These are phyloP conservation scores for Lathyrus tuberosus DNA, from an alignment of 306 rosid genomes.

Conservation along the genomic window DNA sequence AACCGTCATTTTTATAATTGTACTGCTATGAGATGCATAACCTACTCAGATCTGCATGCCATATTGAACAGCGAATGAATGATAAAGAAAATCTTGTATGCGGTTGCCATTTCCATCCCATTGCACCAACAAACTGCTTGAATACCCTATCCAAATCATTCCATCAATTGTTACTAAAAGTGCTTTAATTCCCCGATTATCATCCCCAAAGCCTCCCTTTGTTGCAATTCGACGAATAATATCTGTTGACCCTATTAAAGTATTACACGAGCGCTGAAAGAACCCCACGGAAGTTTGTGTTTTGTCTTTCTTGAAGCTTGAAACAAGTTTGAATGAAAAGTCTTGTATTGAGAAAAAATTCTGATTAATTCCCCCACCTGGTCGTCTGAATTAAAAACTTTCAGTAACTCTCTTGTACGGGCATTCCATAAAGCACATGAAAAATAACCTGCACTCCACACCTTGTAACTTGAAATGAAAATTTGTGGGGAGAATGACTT, in stretches of 20 bases:
- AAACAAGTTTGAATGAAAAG: no score
- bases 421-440: no score
- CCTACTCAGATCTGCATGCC: conserved; percentile 91
- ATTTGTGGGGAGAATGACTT: no score
- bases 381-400: no score
- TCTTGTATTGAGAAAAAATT: no score
- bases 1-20: conserved; percentile 44
- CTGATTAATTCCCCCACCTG: no score
- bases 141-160: conserved; percentile 88
- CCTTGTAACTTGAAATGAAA: no score
- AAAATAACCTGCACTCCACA: no score
- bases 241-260: conserved; percentile 94
- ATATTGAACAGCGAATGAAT: conserved; percentile 76
- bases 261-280: conserved; percentile 59
- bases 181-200: conserved; percentile 85
- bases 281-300: no score
- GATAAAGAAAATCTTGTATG: conserved; percentile 72
- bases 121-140: conserved; percentile 85
- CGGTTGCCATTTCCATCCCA: conserved; percentile 96
- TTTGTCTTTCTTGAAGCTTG: no score
- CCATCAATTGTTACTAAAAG: conserved; percentile 71
- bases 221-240: conserved; percentile 95
- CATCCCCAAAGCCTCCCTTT: conserved; percentile 90
- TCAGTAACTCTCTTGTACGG: no score
- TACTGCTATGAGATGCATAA: conserved; percentile 68